Evolutionary conservation across 192 early-diverging fungal species (phyloP), one percentile per base, ranked within the genome.

Genomic region (Funneliformis geosporum): DNA sequence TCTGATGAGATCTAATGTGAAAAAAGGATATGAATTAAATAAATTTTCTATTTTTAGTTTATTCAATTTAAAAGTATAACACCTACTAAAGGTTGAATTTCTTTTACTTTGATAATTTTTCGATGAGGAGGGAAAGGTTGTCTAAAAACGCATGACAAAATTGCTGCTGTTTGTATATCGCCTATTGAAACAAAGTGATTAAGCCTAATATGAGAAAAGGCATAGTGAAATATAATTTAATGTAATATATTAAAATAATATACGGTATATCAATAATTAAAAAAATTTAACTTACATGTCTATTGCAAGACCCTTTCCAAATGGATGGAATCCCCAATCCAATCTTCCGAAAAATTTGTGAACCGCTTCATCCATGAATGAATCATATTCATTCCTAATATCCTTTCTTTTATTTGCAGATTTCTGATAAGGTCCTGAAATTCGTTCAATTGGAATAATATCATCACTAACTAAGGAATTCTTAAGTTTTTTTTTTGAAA

Each of bases 141-240:
- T 39, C 82, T 83, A 75, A 93, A 92, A 1, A 89, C 90, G 75
- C 92, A 93, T 18, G 86, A 85, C 23, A 93, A 77, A 43, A 93
- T 79, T 0, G 92, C 92, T 28, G 90, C 75, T 46, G 87, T 92
- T 78, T 93, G 92, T 28, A 92, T 86, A 82, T 93, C 91, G 8
- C 91, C 89, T 74, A 85, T 81, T 10, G 76, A 69, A 46, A 86
- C 82, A 66, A 91, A 83, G 76, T 91, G 86, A 0, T 82, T 72
- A 70, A 93, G 84, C 21, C 89, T 89, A 73, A n/a, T n/a, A n/a
- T n/a, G n/a, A n/a, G n/a, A n/a, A n/a, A n/a, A 27, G 21, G 47
- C 0, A 43, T 14, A 43, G 60, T 14, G 7, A 60, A 78, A 40
- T 67, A 23, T 38, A 50, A n/a, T 33, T 33, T 71, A 27, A 33